Evolutionary conservation across 148 eudicot species (phyloP), one percentile per base, ranked within the genome.

Genomic region (Gaultheria prostrata): DNA sequence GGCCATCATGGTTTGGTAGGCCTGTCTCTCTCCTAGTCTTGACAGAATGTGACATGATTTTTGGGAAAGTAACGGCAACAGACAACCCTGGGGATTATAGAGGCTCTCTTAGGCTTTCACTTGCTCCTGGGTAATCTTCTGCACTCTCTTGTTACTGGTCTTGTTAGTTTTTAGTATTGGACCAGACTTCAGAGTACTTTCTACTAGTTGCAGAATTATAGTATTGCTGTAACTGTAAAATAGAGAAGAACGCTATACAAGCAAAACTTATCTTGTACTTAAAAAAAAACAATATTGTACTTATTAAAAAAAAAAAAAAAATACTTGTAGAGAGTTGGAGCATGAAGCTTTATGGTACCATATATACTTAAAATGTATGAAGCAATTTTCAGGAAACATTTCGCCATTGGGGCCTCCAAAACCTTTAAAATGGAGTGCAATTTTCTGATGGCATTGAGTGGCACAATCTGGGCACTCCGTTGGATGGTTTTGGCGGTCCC

Each of bases 21-120:
- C 93, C 93, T 56, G 86, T 91, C 6, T 91, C 85, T 86, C 82
- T 88, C 46, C 79, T 91, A n/a, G 85, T 86, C 83, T 85, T 92
- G 88, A 86, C 88, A 30, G 95, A 90, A 46, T 91, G 93, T 84
- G 92, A 91, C 76, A 89, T 92, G 89, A 83, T 90, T 49, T 91
- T 91, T 74, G 92, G 95, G 76, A 89, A 79, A 84, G 79, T 79
- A 11, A 86, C 88, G 39, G 76, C 81, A 26, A 50, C 30, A 26
- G 92, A 90, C 75, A 83, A 85, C 84, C 88, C 88, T 77, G 93
- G 95, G 81, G 86, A 85, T 53, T 90, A 86, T 84, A 89, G 85
- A 84, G 90, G 95, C 82, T 83, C 92, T 39, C 76, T 91, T 79
- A 90, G 65, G 81, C 88, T 92, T 50, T 86, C 89, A 79, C 82